These are phyloP conservation scores for Durusdinium trenchii DNA, from an alignment of 73 alveolate genomes.

Conservation along the genomic window DNA sequence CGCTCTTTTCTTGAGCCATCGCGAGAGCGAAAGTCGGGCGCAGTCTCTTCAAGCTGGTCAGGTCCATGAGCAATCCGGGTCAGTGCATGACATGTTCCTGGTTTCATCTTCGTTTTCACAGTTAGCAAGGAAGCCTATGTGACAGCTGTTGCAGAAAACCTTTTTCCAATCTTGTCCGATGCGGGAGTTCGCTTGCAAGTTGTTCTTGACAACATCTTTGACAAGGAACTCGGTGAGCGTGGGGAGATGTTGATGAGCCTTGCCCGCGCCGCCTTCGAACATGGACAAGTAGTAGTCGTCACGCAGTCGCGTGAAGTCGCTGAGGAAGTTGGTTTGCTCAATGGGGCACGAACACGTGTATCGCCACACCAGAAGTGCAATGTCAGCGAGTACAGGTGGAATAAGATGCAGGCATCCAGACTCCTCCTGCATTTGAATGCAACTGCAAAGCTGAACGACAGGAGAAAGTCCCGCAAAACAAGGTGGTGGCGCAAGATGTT, in stretches of 20 bases:
- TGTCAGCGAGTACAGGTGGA: slow-evolving; percentile 63
- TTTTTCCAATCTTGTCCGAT: slow-evolving; percentile 57
- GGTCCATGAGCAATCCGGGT: no score
- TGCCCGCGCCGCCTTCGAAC: slow-evolving; percentile 54
- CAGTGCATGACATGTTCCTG: no score
- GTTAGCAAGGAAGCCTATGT: background rate
- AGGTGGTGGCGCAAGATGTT: slow-evolving; percentile 27
- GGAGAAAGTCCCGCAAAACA: background rate
- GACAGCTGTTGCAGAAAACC: slow-evolving; percentile 48
- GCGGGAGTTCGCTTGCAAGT: slow-evolving; percentile 51
- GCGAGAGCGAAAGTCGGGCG: no score
- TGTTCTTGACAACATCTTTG: slow-evolving; percentile 57
- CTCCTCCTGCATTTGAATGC: slow-evolving; percentile 56
- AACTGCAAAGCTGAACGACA: slow-evolving; percentile 17
- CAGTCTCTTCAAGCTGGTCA: no score
- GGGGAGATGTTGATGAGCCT: slow-evolving; percentile 75
- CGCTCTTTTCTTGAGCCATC: no score
- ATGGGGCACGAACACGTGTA: slow-evolving; percentile 65
- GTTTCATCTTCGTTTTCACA: no score
- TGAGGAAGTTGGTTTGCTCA: slow-evolving; percentile 35
- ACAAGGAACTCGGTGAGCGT: slow-evolving; percentile 48
- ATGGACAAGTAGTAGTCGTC: slow-evolving; percentile 40
- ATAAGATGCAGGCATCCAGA: slow-evolving; percentile 66
- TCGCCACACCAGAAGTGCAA: slow-evolving; percentile 45
- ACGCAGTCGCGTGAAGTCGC: slow-evolving; percentile 28